Evolutionary conservation across 306 rosid genomes (phyloP).

Genomic region (Begonia masoniana): DNA sequence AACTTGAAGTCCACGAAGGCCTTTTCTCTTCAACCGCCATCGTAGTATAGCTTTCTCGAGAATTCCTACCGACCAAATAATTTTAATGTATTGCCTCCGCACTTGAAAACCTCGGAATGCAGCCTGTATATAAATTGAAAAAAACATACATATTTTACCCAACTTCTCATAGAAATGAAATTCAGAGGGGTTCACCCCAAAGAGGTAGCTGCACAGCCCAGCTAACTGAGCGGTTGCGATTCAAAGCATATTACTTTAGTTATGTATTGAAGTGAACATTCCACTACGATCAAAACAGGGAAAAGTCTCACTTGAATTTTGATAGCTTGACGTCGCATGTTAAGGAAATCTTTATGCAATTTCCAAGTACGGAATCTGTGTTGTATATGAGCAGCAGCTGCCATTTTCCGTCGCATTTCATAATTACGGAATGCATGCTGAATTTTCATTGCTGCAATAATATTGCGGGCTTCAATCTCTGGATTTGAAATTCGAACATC

Average conservation of each 20-base stretch:
- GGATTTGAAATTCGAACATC: conserved; percentile 38
- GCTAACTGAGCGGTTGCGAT: no score
- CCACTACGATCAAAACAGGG: no score
- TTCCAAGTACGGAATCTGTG: conserved; percentile 78
- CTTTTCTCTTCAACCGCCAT: conserved; percentile 85
- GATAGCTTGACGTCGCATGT: conserved; percentile 62
- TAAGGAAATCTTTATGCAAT: conserved; percentile 62
- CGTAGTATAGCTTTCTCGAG: conserved; percentile 84
- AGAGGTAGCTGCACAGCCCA: no score
- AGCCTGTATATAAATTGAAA: conserved; percentile 40
- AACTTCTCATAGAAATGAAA: no score
- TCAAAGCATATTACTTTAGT: no score
- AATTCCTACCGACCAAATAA: conserved; percentile 84
- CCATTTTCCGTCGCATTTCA: conserved; percentile 41
- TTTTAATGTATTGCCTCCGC: conserved; percentile 68
- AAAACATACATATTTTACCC: not conserved
- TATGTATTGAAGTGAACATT: no score
- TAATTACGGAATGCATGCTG: conserved; percentile 80
- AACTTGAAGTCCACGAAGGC: conserved; percentile 77
- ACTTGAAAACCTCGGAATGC: conserved; percentile 67
- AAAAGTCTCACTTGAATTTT: conserved; percentile 68
- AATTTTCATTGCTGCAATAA: conserved; percentile 91
- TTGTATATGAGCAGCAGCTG: conserved; percentile 87
- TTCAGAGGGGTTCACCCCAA: no score
- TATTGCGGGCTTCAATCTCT: conserved; percentile 68